Evolutionary conservation across 1,284 basidiomycete species (phyloP), one percentile per base, ranked within the genome.

Genomic region (Naganishia sp.): DNA sequence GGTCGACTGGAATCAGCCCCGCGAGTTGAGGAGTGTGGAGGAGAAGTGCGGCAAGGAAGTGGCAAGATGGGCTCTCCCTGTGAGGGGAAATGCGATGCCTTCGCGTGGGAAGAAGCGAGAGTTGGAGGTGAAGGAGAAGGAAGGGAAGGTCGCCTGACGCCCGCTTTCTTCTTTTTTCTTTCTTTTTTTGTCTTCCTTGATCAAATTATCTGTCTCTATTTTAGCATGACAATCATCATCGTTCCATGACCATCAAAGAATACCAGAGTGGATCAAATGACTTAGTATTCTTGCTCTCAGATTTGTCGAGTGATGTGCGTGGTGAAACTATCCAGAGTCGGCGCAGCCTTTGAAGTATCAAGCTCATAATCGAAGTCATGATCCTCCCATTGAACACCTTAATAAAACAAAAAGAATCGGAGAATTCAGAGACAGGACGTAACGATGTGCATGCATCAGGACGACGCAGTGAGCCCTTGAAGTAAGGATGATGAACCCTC

Each of bases 181-280:
- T 53, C n/a, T 42, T 55, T 23, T 55, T 43, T 2, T 42, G 2
- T 25, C 17, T 5, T n/a, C n/a, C n/a, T n/a, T n/a, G n/a, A n/a
- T n/a, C n/a, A n/a, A n/a, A 41, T 41, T 55, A 25, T 11, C 6
- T 52, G 25, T 31, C 15, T 50, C 13, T 31, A 28, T 28, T 28
- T 2, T 28, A 28, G 4, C 28, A 2, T 28, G 28, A 28, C 28
- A 2, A 28, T 4, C 28, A 28, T 28, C 28, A 28, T 28, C 4
- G 2, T 4, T 28, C 28, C 28, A 15, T 32, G 5, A 47, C 2
- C 18, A n/a, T 47, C 4, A 3, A 15, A 47, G 28, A 2, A 23
- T 18, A 32, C 54, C 54, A 56, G 54, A 56, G 54, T 56, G 28
- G 42, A 43, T 42, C 54, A 43, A 45, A 56, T 56, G 54, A 43